These are phyloP conservation scores for Stachybotrys echinatus DNA, from an alignment of 2,329 filamentous ascomycete species.

Conservation along the genomic window DNA sequence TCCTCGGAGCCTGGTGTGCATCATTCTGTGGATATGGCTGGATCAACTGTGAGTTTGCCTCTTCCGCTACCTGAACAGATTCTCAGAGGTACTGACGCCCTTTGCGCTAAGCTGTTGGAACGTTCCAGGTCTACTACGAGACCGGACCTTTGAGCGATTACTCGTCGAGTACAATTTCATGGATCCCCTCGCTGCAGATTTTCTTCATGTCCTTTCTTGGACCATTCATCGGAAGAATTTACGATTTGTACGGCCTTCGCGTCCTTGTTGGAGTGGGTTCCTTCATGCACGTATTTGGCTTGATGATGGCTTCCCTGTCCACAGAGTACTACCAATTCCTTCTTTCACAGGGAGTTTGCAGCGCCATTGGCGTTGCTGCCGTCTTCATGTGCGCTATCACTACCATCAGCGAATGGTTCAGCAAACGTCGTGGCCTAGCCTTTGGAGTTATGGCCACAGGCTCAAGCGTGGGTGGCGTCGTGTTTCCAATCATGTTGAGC, in stretches of 20 bases:
- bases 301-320: slow-evolving; percentile 54
- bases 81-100: neutral
- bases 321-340: slow-evolving; percentile 27
- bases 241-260: slow-evolving; percentile 55
- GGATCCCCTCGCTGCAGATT: slow-evolving; percentile 49
- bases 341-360: slow-evolving; percentile 24
- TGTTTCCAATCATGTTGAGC: slow-evolving; percentile 27
- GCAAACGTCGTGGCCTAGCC: slow-evolving; percentile 14
- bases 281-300: slow-evolving; percentile 47
- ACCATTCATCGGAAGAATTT: slow-evolving; percentile 48
- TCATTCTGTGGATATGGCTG: slow-evolving; percentile 27
- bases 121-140: slow-evolving; percentile 50
- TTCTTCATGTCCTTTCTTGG: slow-evolving; percentile 34
- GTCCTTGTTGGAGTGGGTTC: slow-evolving; percentile 43
- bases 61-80: neutral
- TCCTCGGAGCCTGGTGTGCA: slow-evolving; percentile 25
- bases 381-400: slow-evolving; percentile 17
- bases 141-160: slow-evolving; percentile 34
- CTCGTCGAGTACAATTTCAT: slow-evolving; percentile 44
- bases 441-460: slow-evolving; percentile 20
- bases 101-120: slow-evolving; percentile 25
- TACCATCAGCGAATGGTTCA: slow-evolving; percentile 18
- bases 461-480: slow-evolving; percentile 23
- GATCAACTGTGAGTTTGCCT: slow-evolving; percentile 18
- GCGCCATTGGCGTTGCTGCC: slow-evolving; percentile 19